phyloP scores from a whole-genome alignment of 2,329 filamentous ascomycete genomes.

The Cryphonectria japonica region DNA sequence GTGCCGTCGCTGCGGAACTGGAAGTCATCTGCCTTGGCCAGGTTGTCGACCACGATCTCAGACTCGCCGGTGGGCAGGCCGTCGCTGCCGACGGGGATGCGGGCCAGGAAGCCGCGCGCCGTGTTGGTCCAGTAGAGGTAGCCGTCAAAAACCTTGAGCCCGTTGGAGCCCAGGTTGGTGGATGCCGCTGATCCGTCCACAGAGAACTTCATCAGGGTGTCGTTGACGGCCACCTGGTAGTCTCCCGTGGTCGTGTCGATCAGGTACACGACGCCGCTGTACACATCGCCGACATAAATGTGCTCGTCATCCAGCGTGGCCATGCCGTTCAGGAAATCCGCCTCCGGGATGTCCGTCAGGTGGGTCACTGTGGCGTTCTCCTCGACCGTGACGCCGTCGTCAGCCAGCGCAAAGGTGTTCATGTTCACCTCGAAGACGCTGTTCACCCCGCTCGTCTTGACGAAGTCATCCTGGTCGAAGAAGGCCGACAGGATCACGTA shows the following conservation, averaged over 20 bases:
- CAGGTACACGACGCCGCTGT: constrained; percentile 34
- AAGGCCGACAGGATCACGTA: constrained; percentile 20
- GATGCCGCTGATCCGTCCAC: constrained; percentile 17
- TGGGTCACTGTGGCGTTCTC: constrained; percentile 17
- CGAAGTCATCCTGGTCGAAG: constrained; percentile 1
- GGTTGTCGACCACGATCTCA: constrained; percentile 10
- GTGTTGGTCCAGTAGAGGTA: constrained; percentile 38
- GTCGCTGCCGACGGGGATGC: constrained; percentile 8
- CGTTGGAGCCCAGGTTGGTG: constrained; percentile 35
- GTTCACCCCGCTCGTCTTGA: constrained; percentile 22
- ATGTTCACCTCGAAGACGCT: constrained; percentile 20
- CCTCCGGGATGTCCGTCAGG: constrained; percentile 26
- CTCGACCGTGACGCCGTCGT: constrained; percentile 7
- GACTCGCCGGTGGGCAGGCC: constrained; percentile 7
- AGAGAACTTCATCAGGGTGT: constrained; percentile 34
- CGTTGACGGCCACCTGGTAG: constrained; percentile 31
- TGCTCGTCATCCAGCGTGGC: constrained; percentile 29
- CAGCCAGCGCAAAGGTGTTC: constrained; percentile 6
- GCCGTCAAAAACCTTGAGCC: constrained; percentile 34
- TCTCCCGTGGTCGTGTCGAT: constrained; percentile 33
- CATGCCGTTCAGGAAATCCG: constrained; percentile 35
- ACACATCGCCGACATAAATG: constrained; percentile 37
- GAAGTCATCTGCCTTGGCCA: constrained; percentile 20
- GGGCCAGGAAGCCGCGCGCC: constrained; percentile 17
- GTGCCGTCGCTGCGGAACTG: constrained; percentile 14